Evolutionary conservation across 1,284 basidiomycete genomes (phyloP), one percentile per base, ranked within the genome.

Genomic region (Cutaneotrichosporon cavernicola): DNA sequence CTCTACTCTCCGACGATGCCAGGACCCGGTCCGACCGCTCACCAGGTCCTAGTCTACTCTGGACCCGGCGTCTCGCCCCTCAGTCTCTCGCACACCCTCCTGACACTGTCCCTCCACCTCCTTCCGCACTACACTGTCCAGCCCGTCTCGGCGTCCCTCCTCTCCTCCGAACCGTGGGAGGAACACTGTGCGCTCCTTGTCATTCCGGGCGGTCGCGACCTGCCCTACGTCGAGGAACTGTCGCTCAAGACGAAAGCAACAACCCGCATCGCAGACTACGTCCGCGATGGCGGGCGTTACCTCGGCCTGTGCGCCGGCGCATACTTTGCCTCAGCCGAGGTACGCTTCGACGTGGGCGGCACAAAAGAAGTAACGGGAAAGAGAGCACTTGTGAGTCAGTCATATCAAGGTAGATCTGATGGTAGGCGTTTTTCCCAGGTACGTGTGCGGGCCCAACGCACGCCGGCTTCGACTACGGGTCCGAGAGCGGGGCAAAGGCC

Each of bases 101-200:
- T 82, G 1, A 82, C 84, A 9, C 85, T 94, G 36, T 84, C 85
- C 40, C 80, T 84, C 8, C 74, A 89, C 36, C 85, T 93, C 16
- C 72, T 84, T 9, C 88, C 90, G 0, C 85, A 89, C 76, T 94
- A 93, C 77, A 86, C 90, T 16, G 87, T 94, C 43, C 90, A 91
- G 65, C 78, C 85, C 4, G 83, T 92, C 60, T 81, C 86, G 0
- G 82, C 84, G 0, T 80, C 86, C 43, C 76, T 85, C 0, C 81
- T 96, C 10, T 79, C 83, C 0, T 82, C 84, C 0, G 87, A 89
- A 62, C 92, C 92, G 10, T 96, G 92, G 92, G 77, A 86, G 53
- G 75, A 82, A 2, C 84, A 84, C 34, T 93, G 91, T 72, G 88
- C 88, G 5, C 83, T 94, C 2, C 84, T 96, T 7, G 88, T 92